These are phyloP conservation scores for Fusarium pseudocircinatum DNA, from an alignment of 2,329 filamentous ascomycete species.

Conservation along the genomic window DNA sequence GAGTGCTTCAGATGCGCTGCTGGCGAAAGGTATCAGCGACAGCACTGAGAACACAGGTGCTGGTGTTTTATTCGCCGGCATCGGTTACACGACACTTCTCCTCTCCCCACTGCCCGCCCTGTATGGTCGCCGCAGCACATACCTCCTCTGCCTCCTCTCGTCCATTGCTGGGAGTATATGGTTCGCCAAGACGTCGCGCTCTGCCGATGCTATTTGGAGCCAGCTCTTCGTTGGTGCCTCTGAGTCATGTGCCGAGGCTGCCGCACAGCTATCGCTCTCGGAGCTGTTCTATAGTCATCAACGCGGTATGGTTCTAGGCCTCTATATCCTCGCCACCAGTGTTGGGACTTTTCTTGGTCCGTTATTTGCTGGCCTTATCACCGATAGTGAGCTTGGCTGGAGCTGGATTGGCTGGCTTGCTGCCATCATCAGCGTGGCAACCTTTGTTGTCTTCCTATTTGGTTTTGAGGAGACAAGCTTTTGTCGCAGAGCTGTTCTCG, in stretches of 20 bases:
- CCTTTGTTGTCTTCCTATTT: not conserved
- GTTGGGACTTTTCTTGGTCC: not conserved
- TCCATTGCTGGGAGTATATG: not conserved
- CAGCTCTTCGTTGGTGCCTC: not conserved
- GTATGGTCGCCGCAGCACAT: not conserved
- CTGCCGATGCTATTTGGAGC: not conserved
- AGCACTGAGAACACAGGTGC: not conserved
- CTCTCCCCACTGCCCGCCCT: not conserved
- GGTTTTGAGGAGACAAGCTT: not conserved
- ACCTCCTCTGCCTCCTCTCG: not conserved
- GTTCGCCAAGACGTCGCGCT: not conserved
- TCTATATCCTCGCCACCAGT: not conserved
- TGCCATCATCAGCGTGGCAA: not conserved
- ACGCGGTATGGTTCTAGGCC: not conserved
- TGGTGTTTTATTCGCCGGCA: not conserved
- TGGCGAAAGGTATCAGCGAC: not conserved
- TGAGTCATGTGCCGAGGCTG: not conserved
- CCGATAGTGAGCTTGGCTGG: not conserved
- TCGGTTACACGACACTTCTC: not conserved
- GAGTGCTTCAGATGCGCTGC: not conserved
- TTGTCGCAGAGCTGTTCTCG: not conserved
- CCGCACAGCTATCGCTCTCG: not conserved
- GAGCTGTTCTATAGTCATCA: not conserved
- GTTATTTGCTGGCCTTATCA: not conserved
- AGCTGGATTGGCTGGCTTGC: not conserved